Evolutionary conservation across 1,139 yeast species (phyloP), one percentile per base, ranked within the genome.

Genomic region (Pichia sp.): DNA sequence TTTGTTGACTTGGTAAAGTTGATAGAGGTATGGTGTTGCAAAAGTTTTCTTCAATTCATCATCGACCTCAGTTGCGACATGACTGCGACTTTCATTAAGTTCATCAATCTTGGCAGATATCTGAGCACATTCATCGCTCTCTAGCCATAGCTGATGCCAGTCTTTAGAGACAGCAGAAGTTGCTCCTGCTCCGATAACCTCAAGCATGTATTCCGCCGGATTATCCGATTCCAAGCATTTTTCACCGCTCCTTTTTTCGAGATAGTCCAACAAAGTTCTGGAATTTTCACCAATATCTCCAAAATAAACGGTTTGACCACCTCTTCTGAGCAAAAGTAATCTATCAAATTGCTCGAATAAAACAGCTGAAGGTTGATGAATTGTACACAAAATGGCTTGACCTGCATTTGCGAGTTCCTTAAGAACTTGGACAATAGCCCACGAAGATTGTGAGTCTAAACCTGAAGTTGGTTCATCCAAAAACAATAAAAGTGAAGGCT

Each of bases 181-280:
- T 6, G 79, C 78, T 74, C 84, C 85, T 8, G 84, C 84, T 50
- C 84, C 85, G 64, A 82, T 81, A 36, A 78, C 79, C 60, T 76
- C 76, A 57, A 78, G 70, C 70, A 78, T 75, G 72, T 80, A 78
- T 64, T 78, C 82, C 32, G 82, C 80, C 5, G 81, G 81, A 57
- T 81, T 81, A 70, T 68, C 85, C 67, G 57, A 66, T 58, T 50
- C 55, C 5, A 74, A 72, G 70, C 86, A 81, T 53, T 72, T 67
- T 56, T 83, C 69, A 30, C 79, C 77, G 54, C 85, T 84, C 58
- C 79, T 70, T 46, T 66, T 66, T 63, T 80, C 84, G 63, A 81
- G 81, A 59, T 81, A 81, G 40, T 71, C 61, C 47, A 79, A 67
- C 51, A 81, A 65, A 2, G 75, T 72, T 13, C 64, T 53, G 46